Evolutionary conservation across 257 asterid genomes (phyloP).

Genomic region (Salvia splendens): DNA sequence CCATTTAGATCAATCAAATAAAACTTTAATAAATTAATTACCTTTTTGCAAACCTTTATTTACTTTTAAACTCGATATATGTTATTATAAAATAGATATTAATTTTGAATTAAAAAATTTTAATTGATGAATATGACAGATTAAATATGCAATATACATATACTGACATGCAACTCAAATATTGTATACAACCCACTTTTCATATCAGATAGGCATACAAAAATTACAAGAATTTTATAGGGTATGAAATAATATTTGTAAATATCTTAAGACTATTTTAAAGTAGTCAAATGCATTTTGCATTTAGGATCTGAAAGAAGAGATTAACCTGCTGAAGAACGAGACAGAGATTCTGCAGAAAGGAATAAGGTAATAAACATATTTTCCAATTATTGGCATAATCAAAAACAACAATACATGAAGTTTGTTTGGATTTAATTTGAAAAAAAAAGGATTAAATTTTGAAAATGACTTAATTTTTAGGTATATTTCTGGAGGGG

Average conservation of each 20-base stretch:
- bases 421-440: not conserved
- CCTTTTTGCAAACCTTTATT: no score
- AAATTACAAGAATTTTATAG: no score
- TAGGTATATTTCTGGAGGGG: conserved; percentile 82
- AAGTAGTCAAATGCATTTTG: conserved; percentile 12
- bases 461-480: no score
- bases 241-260: not conserved
- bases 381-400: not conserved
- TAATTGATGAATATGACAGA: no score
- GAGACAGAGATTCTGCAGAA: conserved; percentile 85
- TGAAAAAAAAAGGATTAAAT: not conserved
- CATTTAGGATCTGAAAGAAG: conserved; percentile 68
- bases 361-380: conserved; percentile 62
- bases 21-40: not conserved
- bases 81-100: no score
- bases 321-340: conserved; percentile 72
- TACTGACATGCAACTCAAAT: no score
- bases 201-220: no score
- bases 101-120: no score
- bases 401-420: not conserved
- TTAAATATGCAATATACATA: no score
- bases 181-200: no score
- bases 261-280: no score
- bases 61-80: no score
- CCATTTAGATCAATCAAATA: not conserved